Evolutionary conservation across 257 asterid species (phyloP), one percentile per base, ranked within the genome.

Genomic region (Primulina huaijiensis): DNA sequence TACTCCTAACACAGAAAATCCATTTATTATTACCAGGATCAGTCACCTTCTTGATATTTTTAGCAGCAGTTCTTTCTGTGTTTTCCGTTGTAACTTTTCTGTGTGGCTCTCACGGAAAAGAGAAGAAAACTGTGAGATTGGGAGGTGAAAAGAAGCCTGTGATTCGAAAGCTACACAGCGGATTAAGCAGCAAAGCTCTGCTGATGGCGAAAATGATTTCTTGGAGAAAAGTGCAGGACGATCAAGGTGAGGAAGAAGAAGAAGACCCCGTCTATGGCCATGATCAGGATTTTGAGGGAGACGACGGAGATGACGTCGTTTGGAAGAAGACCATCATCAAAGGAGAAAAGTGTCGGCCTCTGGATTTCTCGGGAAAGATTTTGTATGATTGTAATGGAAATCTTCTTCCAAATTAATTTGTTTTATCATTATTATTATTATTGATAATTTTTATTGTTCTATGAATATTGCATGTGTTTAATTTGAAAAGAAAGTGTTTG

Each of bases 281-380:
- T 46, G 56, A 20, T 7, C 68, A 77, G 58, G 58, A 25, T 65
- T 6, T 43, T 0, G 77, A 14, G 0, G 82, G 63, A 0, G 76
- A 65, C 4, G 77, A 74, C 10, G 90, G 80, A 0, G 82, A 73
- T 21, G 82, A 73, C 23, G 88, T 64, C 11, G 55, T 91, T 3
- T 91, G 96, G 96, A 91, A 79, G 88, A 91, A 89, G 74, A 81
- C 89, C 8, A 89, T 91, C 43, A 86, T 91, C 59, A 87, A 64
- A 68, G 96, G 97, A 5, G 97, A 80, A 21, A 87, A 82, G 75
- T 91, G 96, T 68, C 88, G 88, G 0, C 96, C 97, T 0, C n/a
- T 84, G 68, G 81, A 87, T 38, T 87, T 89, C 59, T 89, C 96
- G 0, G 97, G 97, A 40, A 83, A 83, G 78, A 91, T 91, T 81